Conservation (phyloP, 2,329 filamentous ascomycete genomes). For the Fusarium liriodendri region DNA sequence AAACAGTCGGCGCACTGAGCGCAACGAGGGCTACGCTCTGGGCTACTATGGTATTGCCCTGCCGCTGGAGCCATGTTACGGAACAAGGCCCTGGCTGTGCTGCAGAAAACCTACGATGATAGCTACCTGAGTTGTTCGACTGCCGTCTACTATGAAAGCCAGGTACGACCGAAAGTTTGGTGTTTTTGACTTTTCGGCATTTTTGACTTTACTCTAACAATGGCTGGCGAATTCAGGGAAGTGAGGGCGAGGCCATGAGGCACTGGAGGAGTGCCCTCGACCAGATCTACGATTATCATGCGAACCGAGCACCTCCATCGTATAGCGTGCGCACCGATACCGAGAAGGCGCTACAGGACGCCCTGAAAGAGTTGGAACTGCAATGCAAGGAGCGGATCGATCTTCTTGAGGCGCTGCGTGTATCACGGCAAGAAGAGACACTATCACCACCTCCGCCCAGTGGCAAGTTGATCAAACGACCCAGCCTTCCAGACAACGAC, state of each 20-base stretch:
- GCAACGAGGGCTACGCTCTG: constrained; percentile 33
- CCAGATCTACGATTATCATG: constrained; percentile 88
- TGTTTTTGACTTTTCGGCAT: not conserved
- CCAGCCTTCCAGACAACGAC: constrained; percentile 33
- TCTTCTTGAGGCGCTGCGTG: constrained; percentile 81
- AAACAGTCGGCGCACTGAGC: constrained; percentile 30
- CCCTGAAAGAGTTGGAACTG: constrained; percentile 82
- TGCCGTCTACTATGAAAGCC: constrained; percentile 93
- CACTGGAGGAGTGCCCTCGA: constrained; percentile 92
- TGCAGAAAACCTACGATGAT: constrained; percentile 98
- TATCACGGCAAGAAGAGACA: constrained; percentile 63
- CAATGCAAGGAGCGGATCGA: constrained; percentile 96
- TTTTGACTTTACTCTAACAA: constrained; percentile 16
- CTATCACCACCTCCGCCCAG: constrained; percentile 20
- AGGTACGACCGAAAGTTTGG: constrained; percentile 65
- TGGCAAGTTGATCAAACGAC: constrained; percentile 38
- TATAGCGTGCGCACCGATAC: constrained; percentile 82
- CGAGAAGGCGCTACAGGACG: constrained; percentile 84
- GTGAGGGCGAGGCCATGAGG: constrained; percentile 89
- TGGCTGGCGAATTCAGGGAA: constrained; percentile 69
- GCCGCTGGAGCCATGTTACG: constrained; percentile 60
- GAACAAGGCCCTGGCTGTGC: constrained; percentile 70
- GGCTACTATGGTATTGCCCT: constrained; percentile 44
- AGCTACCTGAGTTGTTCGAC: constrained; percentile 95
- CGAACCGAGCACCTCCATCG: constrained; percentile 76